These are phyloP conservation scores for Paspalum notatum DNA, from an alignment of 176 grass and related monocot genomes.

Conservation along the genomic window DNA sequence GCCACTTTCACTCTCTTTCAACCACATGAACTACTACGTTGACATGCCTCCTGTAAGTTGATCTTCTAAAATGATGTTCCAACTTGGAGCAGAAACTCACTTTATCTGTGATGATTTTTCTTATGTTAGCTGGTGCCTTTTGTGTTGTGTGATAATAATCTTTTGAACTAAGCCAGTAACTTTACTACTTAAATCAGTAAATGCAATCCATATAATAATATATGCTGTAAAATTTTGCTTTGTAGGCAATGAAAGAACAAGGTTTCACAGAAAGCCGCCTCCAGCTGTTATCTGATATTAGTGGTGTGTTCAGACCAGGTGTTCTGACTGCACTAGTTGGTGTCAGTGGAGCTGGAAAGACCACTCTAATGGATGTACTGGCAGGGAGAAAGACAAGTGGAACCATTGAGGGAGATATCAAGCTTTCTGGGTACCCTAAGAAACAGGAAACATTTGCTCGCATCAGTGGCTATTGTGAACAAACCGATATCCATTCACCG, in stretches of 20 bases:
- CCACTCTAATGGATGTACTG: conserved; percentile 91
- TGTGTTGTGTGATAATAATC: background rate
- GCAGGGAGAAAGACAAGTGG: conserved; percentile 94
- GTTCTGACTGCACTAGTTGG: conserved; percentile 90
- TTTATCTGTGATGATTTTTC: conserved; percentile 14
- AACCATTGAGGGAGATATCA: conserved; percentile 75
- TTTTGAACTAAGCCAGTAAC: conserved; percentile 16
- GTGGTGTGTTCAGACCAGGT: conserved; percentile 83
- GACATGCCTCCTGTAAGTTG: conserved; percentile 83
- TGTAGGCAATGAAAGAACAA: conserved; percentile 91
- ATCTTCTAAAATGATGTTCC: background rate
- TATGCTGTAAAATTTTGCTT: background rate
- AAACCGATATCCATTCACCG: conserved; percentile 93
- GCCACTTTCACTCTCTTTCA: conserved; percentile 84
- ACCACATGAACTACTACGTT: conserved; percentile 84
- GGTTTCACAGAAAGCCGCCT: conserved; percentile 74
- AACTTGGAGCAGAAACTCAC: background rate
- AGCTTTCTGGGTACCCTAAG: conserved; percentile 83
- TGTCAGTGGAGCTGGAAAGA: conserved; percentile 96
- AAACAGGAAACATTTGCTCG: conserved; percentile 94
- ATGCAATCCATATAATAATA: background rate
- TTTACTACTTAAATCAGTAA: conserved; percentile 8
- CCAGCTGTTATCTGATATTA: conserved; percentile 78
- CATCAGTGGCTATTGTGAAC: conserved; percentile 88
- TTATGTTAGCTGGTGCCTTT: conserved; percentile 19